A percentile compares a stretch with the other conserved stretches of the same genome.
Conservation (phyloP, 352 stramenopile genomes). For the Saprolegnia parasitica region DNA sequence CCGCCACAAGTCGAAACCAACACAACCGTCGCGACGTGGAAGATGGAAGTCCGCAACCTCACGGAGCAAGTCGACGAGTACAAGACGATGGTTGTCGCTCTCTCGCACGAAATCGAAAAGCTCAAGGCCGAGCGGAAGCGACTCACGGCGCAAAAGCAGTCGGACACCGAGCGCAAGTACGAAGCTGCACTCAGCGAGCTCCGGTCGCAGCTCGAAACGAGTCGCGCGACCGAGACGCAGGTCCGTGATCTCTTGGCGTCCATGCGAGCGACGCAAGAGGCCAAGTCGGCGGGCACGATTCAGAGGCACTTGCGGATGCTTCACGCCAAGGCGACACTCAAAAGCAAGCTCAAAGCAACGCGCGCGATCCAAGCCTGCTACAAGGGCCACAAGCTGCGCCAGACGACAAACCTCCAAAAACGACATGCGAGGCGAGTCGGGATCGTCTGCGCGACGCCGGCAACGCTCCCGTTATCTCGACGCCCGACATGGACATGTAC, state of each 20-base stretch:
- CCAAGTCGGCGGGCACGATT: conserved; percentile 18
- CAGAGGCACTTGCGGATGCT: conserved; percentile 14
- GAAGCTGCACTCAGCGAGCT: neutral
- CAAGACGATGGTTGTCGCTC: conserved; percentile 24
- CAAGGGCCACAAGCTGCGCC: neutral
- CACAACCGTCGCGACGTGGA: conserved; percentile 21
- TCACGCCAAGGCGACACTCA: conserved; percentile 18
- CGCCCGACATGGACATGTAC: conserved; percentile 17
- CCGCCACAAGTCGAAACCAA: conserved; percentile 6
- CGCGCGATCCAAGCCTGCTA: conserved; percentile 14
- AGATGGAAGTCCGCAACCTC: conserved; percentile 18
- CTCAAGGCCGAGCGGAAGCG: conserved; percentile 26
- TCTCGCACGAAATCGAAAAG: conserved; percentile 28
- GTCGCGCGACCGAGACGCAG: conserved; percentile 2
- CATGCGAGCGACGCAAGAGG: neutral
- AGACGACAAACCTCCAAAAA: conserved; percentile 10
- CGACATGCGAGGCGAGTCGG: neutral
- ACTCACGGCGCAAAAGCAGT: conserved; percentile 17
- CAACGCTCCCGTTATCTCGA: neutral
- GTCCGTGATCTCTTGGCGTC: neutral
- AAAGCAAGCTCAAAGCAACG: conserved; percentile 23
- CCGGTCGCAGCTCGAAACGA: neutral
- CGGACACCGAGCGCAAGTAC: conserved; percentile 7
- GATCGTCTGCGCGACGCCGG: neutral
- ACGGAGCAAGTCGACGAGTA: conserved; percentile 30